phyloP scores from a whole-genome alignment of 805 yeast species.

The Brettanomyces sp. region DNA sequence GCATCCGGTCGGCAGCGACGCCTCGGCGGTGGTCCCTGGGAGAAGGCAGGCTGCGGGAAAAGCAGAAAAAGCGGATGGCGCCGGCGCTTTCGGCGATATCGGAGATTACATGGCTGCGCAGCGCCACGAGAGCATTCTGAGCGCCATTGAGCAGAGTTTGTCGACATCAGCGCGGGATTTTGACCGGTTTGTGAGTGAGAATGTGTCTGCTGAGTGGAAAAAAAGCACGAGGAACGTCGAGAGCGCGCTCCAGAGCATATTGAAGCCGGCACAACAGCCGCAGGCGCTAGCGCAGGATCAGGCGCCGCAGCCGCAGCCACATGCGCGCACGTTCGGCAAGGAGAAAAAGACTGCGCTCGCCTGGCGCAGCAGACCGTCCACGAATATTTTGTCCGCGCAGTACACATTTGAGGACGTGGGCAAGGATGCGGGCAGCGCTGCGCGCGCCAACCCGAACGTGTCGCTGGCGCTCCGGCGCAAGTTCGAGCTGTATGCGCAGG shows the following conservation, averaged over 20 bases:
- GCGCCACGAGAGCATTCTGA: slow-evolving; percentile 73
- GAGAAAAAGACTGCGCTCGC: slow-evolving; percentile 5
- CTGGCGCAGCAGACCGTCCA: slow-evolving; percentile 21
- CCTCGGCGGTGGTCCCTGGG: not conserved
- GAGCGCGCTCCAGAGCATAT: slow-evolving; percentile 55
- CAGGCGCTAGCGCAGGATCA: slow-evolving; percentile 3
- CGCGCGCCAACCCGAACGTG: slow-evolving; percentile 24
- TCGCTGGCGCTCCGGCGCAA: slow-evolving; percentile 36
- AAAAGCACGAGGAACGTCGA: slow-evolving; percentile 65
- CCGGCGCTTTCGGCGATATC: slow-evolving; percentile 28
- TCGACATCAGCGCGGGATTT: slow-evolving; percentile 72
- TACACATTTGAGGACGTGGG: slow-evolving; percentile 23
- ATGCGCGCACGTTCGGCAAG: not conserved
- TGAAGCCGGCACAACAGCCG: slow-evolving; percentile 18
- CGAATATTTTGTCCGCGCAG: slow-evolving; percentile 20
- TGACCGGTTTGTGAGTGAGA: slow-evolving; percentile 64
- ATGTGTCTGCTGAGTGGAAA: slow-evolving; percentile 77
- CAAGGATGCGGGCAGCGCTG: slow-evolving; percentile 8
- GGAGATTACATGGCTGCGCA: slow-evolving; percentile 58
- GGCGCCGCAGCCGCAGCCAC: not conserved
- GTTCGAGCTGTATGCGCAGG: slow-evolving; percentile 68
- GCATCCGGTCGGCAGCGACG: not conserved
- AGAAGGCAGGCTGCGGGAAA: too few species aligned
- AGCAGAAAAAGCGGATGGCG: not conserved
- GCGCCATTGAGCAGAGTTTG: slow-evolving; percentile 76